A percentile compares a stretch with the other conserved stretches of the same genome.
Conservation (phyloP, 106 monocot genomes). For the Gastrodia elata region DNA sequence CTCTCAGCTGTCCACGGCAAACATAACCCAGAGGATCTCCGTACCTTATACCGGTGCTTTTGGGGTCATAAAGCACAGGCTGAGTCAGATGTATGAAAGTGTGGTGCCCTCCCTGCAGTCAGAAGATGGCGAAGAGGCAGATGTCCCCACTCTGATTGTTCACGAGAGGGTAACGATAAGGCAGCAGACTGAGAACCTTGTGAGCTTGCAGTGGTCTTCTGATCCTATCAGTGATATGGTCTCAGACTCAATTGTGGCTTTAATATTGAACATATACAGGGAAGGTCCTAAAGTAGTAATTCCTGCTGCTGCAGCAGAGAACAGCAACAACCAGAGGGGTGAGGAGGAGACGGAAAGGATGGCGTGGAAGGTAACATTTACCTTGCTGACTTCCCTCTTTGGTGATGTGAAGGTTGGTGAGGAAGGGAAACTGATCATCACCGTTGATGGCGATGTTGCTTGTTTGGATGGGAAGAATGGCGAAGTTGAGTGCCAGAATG, state of each 20-base stretch:
- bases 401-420: conserved; percentile 87
- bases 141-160: conserved; percentile 56
- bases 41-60: conserved; percentile 84
- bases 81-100: conserved; percentile 94
- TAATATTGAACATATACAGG: conserved; percentile 82
- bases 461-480: conserved; percentile 52
- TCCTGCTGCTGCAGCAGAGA: too few relatives aligned
- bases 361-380: conserved; percentile 56
- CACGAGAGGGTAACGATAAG: conserved; percentile 80
- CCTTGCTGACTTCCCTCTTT: conserved; percentile 69
- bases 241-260: conserved; percentile 86
- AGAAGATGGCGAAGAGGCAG: conserved; percentile 58
- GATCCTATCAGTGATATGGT: conserved; percentile 98
- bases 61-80: conserved; percentile 73
- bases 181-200: conserved; percentile 72
- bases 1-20: conserved; percentile 82
- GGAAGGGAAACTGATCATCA: conserved; percentile 67
- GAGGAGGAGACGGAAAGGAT: conserved; percentile 75
- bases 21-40: conserved; percentile 75
- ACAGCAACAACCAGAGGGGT: conserved; percentile 32
- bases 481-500: conserved; percentile 77
- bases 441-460: conserved; percentile 77
- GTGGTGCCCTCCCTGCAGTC: conserved; percentile 39
- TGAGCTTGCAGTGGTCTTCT: conserved; percentile 74
- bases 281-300: conserved; percentile 69